Conservation (phyloP, 2,329 filamentous ascomycete genomes). For the Trichoderma oligosporum region DNA sequence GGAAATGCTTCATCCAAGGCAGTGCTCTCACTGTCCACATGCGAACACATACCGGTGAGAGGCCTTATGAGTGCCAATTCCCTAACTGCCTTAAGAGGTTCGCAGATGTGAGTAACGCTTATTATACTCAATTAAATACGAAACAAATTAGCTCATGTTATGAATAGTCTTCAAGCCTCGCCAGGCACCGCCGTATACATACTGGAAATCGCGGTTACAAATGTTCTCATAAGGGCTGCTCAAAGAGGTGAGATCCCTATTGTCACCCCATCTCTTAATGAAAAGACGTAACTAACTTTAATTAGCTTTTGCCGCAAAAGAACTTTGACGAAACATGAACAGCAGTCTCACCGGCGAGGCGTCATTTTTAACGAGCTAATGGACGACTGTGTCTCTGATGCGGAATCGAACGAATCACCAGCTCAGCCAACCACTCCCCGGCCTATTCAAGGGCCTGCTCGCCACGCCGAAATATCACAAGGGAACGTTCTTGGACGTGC, state of each 20-base stretch:
- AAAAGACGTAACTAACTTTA: neutral
- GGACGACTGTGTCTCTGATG: conserved; percentile 54
- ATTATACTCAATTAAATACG: neutral
- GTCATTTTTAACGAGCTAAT: conserved; percentile 51
- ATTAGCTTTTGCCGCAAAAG: conserved; percentile 67
- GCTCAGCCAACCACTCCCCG: conserved; percentile 51
- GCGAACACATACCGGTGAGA: conserved; percentile 67
- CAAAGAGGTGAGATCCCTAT: conserved; percentile 50
- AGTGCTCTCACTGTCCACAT: conserved; percentile 69
- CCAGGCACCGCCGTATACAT: conserved; percentile 62
- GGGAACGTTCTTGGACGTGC: conserved; percentile 47
- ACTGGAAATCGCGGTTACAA: conserved; percentile 64
- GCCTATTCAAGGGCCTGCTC: conserved; percentile 42
- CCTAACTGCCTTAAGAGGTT: conserved; percentile 65
- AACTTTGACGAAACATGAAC: conserved; percentile 66
- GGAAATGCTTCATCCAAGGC: conserved; percentile 68
- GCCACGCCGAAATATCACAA: conserved; percentile 36
- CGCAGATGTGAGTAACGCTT: conserved; percentile 65
- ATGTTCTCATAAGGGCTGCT: conserved; percentile 57
- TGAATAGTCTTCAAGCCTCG: conserved; percentile 59
- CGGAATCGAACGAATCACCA: conserved; percentile 56
- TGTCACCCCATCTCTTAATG: neutral
- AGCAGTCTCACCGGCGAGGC: conserved; percentile 57
- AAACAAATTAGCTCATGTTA: neutral
- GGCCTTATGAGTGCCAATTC: conserved; percentile 65